Conservation (phyloP, 1,284 basidiomycete genomes). For the Ceratobasidium sp. region DNA sequence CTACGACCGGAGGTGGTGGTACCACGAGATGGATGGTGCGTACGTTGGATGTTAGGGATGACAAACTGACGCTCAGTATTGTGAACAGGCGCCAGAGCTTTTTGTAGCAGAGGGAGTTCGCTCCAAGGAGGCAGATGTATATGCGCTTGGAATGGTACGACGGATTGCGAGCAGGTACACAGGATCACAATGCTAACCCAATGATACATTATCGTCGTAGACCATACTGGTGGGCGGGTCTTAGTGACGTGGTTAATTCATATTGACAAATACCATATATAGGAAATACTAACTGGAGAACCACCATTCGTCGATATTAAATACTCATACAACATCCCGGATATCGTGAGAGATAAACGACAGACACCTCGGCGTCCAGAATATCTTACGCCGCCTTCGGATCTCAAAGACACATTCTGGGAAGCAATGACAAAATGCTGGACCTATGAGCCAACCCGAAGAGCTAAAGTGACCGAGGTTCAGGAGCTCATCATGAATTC, state of each 20-base stretch:
- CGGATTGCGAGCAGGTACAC: background rate
- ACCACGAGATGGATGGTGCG: conserved; percentile 14
- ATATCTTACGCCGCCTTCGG: background rate
- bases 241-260: background rate
- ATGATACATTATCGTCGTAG: too few relatives aligned
- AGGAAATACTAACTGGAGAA: background rate
- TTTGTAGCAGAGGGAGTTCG: background rate
- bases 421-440: background rate
- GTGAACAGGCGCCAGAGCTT: background rate
- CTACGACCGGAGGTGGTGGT: background rate
- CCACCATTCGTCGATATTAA: background rate
- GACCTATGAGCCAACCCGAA: background rate
- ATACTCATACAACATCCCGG: background rate
- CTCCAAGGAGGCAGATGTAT: background rate
- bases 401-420: background rate
- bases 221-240: background rate
- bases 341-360: background rate
- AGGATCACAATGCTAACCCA: background rate
- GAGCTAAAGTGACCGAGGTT: background rate
- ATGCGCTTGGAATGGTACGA: conserved; percentile 19
- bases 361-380: background rate
- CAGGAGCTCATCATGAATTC: too few relatives aligned
- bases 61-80: too few relatives aligned
- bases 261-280: background rate
- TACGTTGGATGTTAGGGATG: background rate